Base-by-base conservation (phyloP, 2,329 filamentous ascomycete species). In the Calonectria henricotiae region DNA sequence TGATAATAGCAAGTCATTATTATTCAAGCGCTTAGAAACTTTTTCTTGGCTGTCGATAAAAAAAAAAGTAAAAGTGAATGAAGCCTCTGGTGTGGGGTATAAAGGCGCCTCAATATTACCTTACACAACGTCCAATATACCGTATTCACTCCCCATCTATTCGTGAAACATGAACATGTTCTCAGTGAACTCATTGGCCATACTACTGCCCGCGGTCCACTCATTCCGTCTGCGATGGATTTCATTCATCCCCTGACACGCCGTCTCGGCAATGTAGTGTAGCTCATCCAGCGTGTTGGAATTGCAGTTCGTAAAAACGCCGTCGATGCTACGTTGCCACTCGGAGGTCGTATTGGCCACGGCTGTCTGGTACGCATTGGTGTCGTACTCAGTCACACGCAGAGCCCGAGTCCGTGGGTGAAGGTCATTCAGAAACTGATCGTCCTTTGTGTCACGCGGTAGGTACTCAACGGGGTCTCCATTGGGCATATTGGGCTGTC, bases 281-380 rank as follows among this genome's bases (percentile, higher is more conserved):
- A 86, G 78, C 70, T 84, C 82, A 39, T 83, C 80, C n/a, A 86
- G 80, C 8, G 84, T 85, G 30, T 79, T 82, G 20, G 80, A 79
- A 68, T 85, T 86, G 73, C 80, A 82, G 74, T 86, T 86, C 30
- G 80, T 79, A 68, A 86, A 87, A 5, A 82, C 73, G 39, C 83
- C 83, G 71, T 86, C 85, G 67, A 86, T 82, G 65, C 82, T 82
- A 65, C 79, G 80, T 72, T 82, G 81, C 82, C 83, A 85, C 63
- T 79, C 73, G 15, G 84, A 85, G 2, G 84, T 85, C 4, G 81
- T 77, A 68, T 84, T 85, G 13, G 73, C 76, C n/a, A 83, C 79
- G n/a, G 79, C 78, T 47, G 76, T 76, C 73, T 82, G 80, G 71
- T 83, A 79, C 39, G 82, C 80, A 67, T 81, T 81, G 30, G 79